Base-by-base conservation (phyloP, 352 stramenopile species). In the Phytophthora europaea region DNA sequence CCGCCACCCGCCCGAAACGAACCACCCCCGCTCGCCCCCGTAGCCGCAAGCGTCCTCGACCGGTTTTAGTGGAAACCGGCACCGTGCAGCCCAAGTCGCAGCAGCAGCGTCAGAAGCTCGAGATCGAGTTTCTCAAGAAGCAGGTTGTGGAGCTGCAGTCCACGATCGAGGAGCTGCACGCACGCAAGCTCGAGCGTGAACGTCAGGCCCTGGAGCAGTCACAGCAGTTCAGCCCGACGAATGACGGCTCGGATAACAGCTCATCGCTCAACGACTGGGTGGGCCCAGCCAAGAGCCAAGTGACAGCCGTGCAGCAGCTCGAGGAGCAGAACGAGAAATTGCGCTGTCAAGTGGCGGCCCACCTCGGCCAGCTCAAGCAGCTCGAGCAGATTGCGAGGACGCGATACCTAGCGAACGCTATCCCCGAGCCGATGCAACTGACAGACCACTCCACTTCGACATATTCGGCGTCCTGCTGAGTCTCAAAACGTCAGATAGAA, bases 291-390 rank as follows among this genome's bases (percentile, higher is more conserved):
- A 65, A 67, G 67, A 59, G 51, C 2, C 79, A 81, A 59, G 43
- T 69, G 0, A 43, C 45, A 2, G 71, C 67, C 20, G 70, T 65
- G 10, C 67, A 81, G 3, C 65, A 73, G 48, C 75, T 81, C 2
- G 65, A 77, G 18, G 23, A 80, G 23, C 68, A 90, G 62, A 89
- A 89, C 61, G 40, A 65, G 23, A 83, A 79, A 43, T 67, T 89
- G 12, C 73, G 76, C 52, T 61, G 66, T 7, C 61, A 80, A 61
- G 61, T 88, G 28, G 55, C 73, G 3, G 48, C 53, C 3, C 70
- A 69, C 33, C 47, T 79, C 15, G 63, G 65, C 18, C 52, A 80
- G 12, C 65, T 82, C 34, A 54, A 82, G 38, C 72, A 70, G 8
- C 65, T 83, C 28, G 59, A 81, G 61, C 60, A 68, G 2, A 45